These are phyloP conservation scores for Trichoderma gracile DNA, from an alignment of 2,329 filamentous ascomycete species.

Conservation along the genomic window DNA sequence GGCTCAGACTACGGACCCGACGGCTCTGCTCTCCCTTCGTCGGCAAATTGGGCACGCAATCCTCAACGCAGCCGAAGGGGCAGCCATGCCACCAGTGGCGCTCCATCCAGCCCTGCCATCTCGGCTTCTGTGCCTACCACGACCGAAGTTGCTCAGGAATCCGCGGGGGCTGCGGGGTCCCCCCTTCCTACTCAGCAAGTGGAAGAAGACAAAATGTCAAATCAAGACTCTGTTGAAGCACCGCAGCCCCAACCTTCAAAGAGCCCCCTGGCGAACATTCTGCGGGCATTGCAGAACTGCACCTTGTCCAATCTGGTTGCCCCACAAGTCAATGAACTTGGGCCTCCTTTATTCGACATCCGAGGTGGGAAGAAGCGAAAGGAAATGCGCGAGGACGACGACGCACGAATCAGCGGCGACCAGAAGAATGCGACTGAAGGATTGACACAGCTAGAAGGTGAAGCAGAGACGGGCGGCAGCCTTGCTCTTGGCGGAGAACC, in stretches of 20 bases:
- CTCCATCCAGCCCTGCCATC: constrained; percentile 79
- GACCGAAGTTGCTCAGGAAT: constrained; percentile 51
- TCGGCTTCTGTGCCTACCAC: constrained; percentile 58
- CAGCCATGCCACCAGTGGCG: constrained; percentile 78
- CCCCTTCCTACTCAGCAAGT: constrained; percentile 5
- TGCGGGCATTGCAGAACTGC: constrained; percentile 43
- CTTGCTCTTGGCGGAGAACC: constrained; percentile 90
- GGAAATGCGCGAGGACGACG: constrained; percentile 72
- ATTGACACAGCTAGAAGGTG: constrained; percentile 63
- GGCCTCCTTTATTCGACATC: constrained; percentile 78
- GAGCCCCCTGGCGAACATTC: constrained; percentile 39
- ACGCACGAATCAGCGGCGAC: constrained; percentile 50
- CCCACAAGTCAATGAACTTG: constrained; percentile 31
- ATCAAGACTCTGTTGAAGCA: constrained; percentile 1
- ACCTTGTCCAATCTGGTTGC: constrained; percentile 34
- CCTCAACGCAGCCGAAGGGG: constrained; percentile 67
- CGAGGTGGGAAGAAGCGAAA: constrained; percentile 80
- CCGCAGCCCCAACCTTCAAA: constrained; percentile 26
- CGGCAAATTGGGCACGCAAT: constrained; percentile 87
- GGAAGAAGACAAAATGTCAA: constrained; percentile 17
- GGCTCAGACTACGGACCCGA: constrained; percentile 71
- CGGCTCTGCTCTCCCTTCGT: constrained; percentile 85
- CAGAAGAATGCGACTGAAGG: constrained; percentile 51
- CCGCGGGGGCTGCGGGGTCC: constrained; percentile 38
- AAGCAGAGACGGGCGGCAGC: constrained; percentile 78